Conservation (phyloP, 208 protist species). For the Balamuthia mandrillaris region DNA sequence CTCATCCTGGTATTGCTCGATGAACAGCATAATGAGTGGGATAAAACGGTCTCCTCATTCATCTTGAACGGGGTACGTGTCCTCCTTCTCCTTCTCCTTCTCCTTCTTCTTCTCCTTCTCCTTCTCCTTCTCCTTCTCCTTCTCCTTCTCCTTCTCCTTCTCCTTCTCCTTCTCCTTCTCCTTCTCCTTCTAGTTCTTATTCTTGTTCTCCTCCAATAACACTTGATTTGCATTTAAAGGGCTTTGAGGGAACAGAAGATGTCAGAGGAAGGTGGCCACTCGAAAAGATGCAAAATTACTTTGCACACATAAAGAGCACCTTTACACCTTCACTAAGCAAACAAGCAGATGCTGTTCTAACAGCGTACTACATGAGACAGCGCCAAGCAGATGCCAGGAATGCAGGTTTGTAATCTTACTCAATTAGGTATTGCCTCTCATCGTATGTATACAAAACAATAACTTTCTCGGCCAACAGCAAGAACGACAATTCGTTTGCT, state of each 20-base stretch:
- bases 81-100: no score
- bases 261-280: slow-evolving; percentile 90
- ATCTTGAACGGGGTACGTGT: slow-evolving; percentile 69
- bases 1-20: slow-evolving; percentile 92
- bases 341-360: slow-evolving; percentile 48
- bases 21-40: slow-evolving; percentile 76
- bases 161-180: no score
- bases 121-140: no score
- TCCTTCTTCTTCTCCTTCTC: no score
- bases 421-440: no score
- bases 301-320: slow-evolving; percentile 25
- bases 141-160: no score
- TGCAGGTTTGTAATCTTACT: no score
- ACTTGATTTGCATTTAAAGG: background rate
- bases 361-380: slow-evolving; percentile 64
- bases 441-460: background rate
- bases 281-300: background rate
- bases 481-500: slow-evolving; percentile 92
- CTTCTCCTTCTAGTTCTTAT: slow-evolving; percentile 77
- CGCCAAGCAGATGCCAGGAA: slow-evolving; percentile 74
- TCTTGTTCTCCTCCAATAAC: slow-evolving; percentile 72
- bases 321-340: slow-evolving; percentile 52
- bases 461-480: slow-evolving; percentile 61
- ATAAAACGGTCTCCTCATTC: slow-evolving; percentile 82
- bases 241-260: slow-evolving; percentile 29